Evolutionary conservation across 495 filamentous ascomycete species (phyloP), one percentile per base, ranked within the genome.

Genomic region (Talaromyces wortmannii): DNA sequence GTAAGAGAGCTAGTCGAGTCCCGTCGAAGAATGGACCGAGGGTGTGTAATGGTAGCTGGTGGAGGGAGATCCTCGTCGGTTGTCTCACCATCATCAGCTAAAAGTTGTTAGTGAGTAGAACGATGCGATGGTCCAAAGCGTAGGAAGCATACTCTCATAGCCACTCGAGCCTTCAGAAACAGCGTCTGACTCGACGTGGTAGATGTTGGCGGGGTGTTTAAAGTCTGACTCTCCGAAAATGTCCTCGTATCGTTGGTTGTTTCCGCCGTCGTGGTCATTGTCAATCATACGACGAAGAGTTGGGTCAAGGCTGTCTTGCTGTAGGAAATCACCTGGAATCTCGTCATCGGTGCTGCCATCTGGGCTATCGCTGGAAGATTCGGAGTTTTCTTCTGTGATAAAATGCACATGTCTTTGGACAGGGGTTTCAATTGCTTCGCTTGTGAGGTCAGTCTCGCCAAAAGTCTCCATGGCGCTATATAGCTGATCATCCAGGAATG

Each of bases 51-150:
- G 30, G 73, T 79, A 30, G 74, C 75, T 13, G 77, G 75, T 18
- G 78, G 81, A 48, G 83, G 83, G 6, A 84, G 73, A 52, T 91
- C 89, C 72, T 92, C 89, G 61, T 92, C 89, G 59, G 89, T 92
- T 40, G 89, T 92, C 59, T 91, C 89, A 52, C 89, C 88, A 71
- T 82, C 72, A 60, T 92, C 89, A 66, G 86, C 88, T 92, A 31
- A 61, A 60, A 52, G 43, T 52, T 45, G 66, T 90, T 80, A 90
- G 87, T 70, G 13, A 80, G 60, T 55, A 53, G 40, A 33, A 52
- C 55, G 48, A 55, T 47, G 36, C 12, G 55, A 52, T 31, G 33
- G 50, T 17, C 43, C 56, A 32, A 59, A 52, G 48, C 56, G 59
- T 50, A 52, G 52, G 60, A 58, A 63, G 58, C 68, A 66, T 71